phyloP scores from a whole-genome alignment of 2,329 filamentous ascomycete genomes.

The Cladosporium sp. region DNA sequence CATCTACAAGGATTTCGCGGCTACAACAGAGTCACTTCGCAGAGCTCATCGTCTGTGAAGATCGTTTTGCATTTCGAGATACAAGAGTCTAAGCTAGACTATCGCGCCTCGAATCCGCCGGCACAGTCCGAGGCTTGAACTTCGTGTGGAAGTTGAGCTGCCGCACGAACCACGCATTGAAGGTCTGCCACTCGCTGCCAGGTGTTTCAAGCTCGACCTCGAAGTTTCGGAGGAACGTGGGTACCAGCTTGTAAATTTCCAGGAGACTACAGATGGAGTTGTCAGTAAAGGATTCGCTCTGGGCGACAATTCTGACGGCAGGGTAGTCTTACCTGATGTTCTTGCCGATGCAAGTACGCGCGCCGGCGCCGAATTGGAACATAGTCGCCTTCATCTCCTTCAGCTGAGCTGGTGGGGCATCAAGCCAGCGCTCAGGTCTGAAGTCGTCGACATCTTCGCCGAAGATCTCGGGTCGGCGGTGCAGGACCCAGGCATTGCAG shows the following conservation, averaged over 20 bases:
- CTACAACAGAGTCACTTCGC: too few species aligned
- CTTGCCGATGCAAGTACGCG: conserved; percentile 60
- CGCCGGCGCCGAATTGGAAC: conserved; percentile 68
- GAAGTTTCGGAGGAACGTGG: conserved; percentile 57
- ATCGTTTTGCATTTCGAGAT: too few species aligned
- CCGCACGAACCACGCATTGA: conserved; percentile 51
- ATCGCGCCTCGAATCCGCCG: conserved; percentile 9
- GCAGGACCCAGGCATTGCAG: conserved; percentile 68
- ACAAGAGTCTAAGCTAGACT: conserved; percentile 2
- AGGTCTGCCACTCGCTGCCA: conserved; percentile 39
- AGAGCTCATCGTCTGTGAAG: too few species aligned
- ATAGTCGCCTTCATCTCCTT: conserved; percentile 63
- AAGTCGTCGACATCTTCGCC: conserved; percentile 60
- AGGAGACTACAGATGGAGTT: conserved; percentile 30
- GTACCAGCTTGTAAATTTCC: conserved; percentile 48
- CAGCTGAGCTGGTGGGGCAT: conserved; percentile 49
- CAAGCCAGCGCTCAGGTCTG: conserved; percentile 62
- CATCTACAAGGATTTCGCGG: too few species aligned
- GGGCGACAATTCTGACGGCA: too few species aligned
- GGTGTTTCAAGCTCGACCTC: conserved; percentile 45
- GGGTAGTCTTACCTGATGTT: conserved; percentile 31
- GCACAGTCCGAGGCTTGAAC: conserved; percentile 32
- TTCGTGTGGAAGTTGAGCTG: conserved; percentile 40
- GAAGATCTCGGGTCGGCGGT: conserved; percentile 61
- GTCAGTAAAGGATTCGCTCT: not conserved